Evolutionary conservation across 257 asterid genomes (phyloP).

Genomic region (Penstemon eatonii): DNA sequence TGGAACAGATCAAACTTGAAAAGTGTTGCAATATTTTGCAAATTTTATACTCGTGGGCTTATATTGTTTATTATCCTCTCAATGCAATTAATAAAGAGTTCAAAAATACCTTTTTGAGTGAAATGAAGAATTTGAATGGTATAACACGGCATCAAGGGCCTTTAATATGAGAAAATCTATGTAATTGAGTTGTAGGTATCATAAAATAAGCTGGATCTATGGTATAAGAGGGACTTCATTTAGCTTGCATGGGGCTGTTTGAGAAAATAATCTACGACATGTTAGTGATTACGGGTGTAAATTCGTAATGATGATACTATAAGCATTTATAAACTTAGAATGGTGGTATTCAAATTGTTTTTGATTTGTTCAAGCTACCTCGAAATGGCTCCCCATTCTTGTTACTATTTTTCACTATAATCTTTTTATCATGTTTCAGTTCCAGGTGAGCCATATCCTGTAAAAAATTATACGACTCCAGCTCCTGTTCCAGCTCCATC

Average conservation of each 20-base stretch:
- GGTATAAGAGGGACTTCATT: not conserved
- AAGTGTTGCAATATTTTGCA: slow-evolving; percentile 7
- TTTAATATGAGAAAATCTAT: not conserved
- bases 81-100: not conserved
- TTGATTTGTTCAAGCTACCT: not conserved
- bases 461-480: slow-evolving; percentile 41
- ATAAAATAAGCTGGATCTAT: not conserved
- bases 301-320: not conserved
- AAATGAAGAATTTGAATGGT: slow-evolving; percentile 6
- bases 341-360: not conserved
- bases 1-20: not conserved
- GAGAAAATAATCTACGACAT: not conserved
- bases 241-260: not conserved
- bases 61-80: not conserved
- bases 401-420: slow-evolving; percentile 12
- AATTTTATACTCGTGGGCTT: slow-evolving; percentile 7
- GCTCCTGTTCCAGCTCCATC: slow-evolving; percentile 80
- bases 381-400: not conserved
- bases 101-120: slow-evolving; percentile 1
- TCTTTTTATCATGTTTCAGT: slow-evolving; percentile 43
- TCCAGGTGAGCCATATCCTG: slow-evolving; percentile 81
- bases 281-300: not conserved
- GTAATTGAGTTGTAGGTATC: slow-evolving; percentile 2
- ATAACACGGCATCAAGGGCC: not conserved
- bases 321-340: not conserved